Evolutionary conservation across 306 rosid genomes (phyloP).

Genomic region (Macrotyloma uniflorum): DNA sequence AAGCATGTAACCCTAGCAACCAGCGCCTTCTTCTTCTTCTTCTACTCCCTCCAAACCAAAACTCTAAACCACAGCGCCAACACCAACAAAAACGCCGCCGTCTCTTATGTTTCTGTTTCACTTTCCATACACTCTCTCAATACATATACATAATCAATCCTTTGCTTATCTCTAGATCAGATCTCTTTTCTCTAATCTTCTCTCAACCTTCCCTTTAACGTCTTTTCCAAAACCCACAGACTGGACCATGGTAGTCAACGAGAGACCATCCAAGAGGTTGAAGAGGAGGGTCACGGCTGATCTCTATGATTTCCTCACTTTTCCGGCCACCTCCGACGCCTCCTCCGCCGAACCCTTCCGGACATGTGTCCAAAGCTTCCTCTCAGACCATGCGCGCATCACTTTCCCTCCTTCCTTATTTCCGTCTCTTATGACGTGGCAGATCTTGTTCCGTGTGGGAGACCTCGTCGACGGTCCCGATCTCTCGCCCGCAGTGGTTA

Average conservation of each 20-base stretch:
- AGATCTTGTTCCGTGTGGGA: slow-evolving; percentile 72
- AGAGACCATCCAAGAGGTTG: slow-evolving; percentile 78
- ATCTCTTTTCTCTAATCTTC: neutral
- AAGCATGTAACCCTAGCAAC: slow-evolving; percentile 39
- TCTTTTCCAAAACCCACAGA: neutral
- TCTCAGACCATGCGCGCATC: slow-evolving; percentile 64
- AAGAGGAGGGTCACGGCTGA: slow-evolving; percentile 79
- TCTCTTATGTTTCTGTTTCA: neutral
- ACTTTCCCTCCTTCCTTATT: slow-evolving; percentile 71
- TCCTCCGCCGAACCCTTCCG: slow-evolving; percentile 55
- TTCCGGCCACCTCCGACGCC: neutral
- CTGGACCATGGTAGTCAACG: slow-evolving; percentile 69
- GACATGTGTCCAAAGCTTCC: slow-evolving; percentile 54
- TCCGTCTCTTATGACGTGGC: slow-evolving; percentile 85
- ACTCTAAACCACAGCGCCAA: neutral
- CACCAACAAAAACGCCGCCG: slow-evolving; percentile 2
- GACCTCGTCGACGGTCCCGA: slow-evolving; percentile 44
- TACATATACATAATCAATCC: neutral
- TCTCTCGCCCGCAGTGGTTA: slow-evolving; percentile 49
- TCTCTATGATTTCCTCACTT: slow-evolving; percentile 65
- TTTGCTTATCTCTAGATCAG: neutral
- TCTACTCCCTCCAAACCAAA: neutral
- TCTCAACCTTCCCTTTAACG: neutral
- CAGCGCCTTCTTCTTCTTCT: slow-evolving; percentile 34
- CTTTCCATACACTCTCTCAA: neutral